A percentile compares a stretch with the other conserved stretches of the same genome.
phyloP scores from a whole-genome alignment of 177 flowering plant species.

The Vitis hybrid region DNA sequence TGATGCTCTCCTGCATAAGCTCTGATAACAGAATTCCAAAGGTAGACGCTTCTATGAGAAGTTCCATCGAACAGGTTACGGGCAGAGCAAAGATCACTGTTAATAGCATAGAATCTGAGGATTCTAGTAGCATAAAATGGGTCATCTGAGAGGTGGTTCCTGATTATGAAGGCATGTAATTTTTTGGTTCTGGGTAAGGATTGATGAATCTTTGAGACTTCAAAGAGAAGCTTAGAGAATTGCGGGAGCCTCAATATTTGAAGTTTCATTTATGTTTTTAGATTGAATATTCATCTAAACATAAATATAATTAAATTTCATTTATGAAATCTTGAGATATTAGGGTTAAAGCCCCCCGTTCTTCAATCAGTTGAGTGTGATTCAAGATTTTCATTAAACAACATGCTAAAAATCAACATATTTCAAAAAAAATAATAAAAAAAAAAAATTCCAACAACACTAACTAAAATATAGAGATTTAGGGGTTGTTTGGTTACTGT shows the following conservation, averaged over 20 bases:
- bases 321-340: too few relatives aligned
- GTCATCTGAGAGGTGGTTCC: conserved; percentile 41
- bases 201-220: conserved; percentile 50
- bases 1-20: conserved; percentile 51
- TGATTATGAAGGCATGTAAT: conserved; percentile 57
- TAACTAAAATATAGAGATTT: too few relatives aligned
- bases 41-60: conserved; percentile 52
- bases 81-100: conserved; percentile 46
- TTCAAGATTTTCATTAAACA: too few relatives aligned
- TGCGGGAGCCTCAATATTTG: conserved; percentile 21
- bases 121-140: conserved; percentile 72
- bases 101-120: conserved; percentile 54
- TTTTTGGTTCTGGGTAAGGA: conserved; percentile 44
- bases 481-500: too few relatives aligned
- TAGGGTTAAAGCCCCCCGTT: too few relatives aligned
- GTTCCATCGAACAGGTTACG: conserved; percentile 63
- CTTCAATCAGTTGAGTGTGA: too few relatives aligned
- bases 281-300: too few relatives aligned
- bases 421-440: too few relatives aligned
- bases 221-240: conserved; percentile 28
- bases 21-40: conserved; percentile 85
- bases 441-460: too few relatives aligned
- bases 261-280: too few relatives aligned
- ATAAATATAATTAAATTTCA: too few relatives aligned
- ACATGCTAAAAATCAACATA: too few relatives aligned